phyloP scores from a whole-genome alignment of 768 basidiomycete genomes.

The Leccinum fibrillosum region DNA sequence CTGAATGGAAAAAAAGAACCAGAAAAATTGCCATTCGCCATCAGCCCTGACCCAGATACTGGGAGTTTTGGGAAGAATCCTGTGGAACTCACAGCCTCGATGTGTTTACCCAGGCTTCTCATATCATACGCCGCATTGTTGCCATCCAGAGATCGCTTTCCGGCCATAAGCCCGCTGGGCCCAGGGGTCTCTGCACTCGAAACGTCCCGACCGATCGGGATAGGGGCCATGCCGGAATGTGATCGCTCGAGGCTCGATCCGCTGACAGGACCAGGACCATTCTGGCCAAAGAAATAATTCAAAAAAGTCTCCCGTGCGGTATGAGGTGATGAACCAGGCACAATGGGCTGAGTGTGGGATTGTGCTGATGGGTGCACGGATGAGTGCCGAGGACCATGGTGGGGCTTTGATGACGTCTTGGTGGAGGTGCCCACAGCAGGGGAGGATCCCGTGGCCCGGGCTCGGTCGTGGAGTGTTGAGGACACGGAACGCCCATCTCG shows the following conservation, averaged over 20 bases:
- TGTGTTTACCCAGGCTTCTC: slow-evolving; percentile 97
- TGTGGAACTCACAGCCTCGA: slow-evolving; percentile 79
- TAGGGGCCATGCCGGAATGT: slow-evolving; percentile 27
- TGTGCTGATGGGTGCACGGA: slow-evolving; percentile 27
- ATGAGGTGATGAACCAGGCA: slow-evolving; percentile 40
- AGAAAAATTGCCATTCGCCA: neutral
- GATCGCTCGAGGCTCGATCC: slow-evolving; percentile 49
- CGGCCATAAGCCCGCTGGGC: slow-evolving; percentile 62
- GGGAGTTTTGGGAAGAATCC: slow-evolving; percentile 2
- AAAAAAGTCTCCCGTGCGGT: slow-evolving; percentile 88
- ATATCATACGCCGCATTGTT: slow-evolving; percentile 92
- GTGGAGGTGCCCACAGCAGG: slow-evolving; percentile 23
- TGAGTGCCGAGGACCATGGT: slow-evolving; percentile 35
- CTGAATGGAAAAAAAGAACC: slow-evolving; percentile 31
- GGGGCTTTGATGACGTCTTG: slow-evolving; percentile 28
- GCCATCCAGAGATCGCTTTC: slow-evolving; percentile 65
- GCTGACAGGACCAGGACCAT: slow-evolving; percentile 70
- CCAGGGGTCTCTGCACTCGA: slow-evolving; percentile 50
- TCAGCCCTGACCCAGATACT: slow-evolving; percentile 12
- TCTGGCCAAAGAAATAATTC: slow-evolving; percentile 96
- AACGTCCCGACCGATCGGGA: slow-evolving; percentile 62
- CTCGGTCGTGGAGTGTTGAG: slow-evolving; percentile 72
- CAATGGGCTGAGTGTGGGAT: slow-evolving; percentile 32
- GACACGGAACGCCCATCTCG: slow-evolving; percentile 72
- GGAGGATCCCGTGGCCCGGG: slow-evolving; percentile 44